These are phyloP conservation scores for Cladophialophora psammophila DNA, from an alignment of 2,329 filamentous ascomycete genomes.

Conservation along the genomic window DNA sequence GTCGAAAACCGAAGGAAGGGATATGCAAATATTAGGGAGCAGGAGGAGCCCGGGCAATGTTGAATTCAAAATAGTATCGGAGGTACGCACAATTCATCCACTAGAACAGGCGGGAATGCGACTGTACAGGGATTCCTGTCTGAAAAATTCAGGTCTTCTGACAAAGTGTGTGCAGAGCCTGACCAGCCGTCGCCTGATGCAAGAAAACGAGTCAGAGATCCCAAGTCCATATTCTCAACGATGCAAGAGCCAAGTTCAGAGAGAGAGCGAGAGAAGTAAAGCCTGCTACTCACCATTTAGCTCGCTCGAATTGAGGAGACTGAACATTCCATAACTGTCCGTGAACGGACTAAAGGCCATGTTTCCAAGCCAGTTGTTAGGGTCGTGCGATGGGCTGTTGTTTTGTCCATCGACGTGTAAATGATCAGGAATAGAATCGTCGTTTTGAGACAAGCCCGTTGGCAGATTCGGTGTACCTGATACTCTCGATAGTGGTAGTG, in stretches of 20 bases:
- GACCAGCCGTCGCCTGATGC: neutral
- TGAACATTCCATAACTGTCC: slow-evolving; percentile 10
- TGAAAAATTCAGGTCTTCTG: slow-evolving; percentile 5
- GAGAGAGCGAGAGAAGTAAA: neutral
- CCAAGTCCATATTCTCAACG: neutral
- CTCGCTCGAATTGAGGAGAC: slow-evolving; percentile 3
- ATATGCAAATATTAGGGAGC: neutral
- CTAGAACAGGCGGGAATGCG: neutral
- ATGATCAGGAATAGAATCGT: neutral
- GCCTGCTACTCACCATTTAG: neutral
- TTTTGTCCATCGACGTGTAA: neutral
- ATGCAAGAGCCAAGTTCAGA: neutral
- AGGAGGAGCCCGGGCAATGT: neutral
- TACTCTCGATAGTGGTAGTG: neutral
- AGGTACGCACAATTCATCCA: slow-evolving; percentile 2
- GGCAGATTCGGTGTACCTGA: neutral
- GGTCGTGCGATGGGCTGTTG: neutral
- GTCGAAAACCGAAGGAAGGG: neutral
- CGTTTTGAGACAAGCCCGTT: neutral
- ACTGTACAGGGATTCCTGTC: slow-evolving; percentile 1
- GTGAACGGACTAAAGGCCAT: slow-evolving; percentile 8
- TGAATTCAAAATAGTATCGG: no score
- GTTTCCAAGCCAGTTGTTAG: neutral
- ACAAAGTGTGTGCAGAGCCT: slow-evolving; percentile 1
- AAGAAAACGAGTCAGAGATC: neutral